Base-by-base conservation (phyloP, 805 yeast genomes). In the Lipomyces yamadae region DNA sequence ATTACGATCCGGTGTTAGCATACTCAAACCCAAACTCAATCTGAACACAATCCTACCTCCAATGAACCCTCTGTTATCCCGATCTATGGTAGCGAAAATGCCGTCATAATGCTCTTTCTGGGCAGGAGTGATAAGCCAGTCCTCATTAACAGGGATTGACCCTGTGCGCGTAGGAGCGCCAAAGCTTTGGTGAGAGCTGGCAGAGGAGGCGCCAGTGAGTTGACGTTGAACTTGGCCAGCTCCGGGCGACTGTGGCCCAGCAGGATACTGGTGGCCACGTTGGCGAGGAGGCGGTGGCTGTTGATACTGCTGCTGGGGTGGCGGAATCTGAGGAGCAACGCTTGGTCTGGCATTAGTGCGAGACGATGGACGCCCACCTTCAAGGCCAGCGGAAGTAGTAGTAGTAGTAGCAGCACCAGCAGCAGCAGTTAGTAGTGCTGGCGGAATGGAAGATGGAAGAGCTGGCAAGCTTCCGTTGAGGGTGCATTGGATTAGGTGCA, bases 401-500 rank as follows among this genome's bases (percentile, higher is more conserved):
- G 24, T 24, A 24, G 24, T 24, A 24, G 24, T 24, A 24, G 24
- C 24, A 24, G 24, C 24, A 24, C 24, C 24, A 24, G 24, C 24
- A 24, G 79, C 78, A 4, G 77, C 72, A 5, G 74, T 76, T 56
- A 69, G 68, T 11, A 77, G 73, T 3, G 75, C 66, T 2, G 75
- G 72, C 1, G 90, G 87, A 48, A 87, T 71, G 0, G 76, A 54
- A 5, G 78, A 69, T 6, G 91, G 88, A 73, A 92, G 80, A 60
- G 86, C 85, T 60, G 83, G 83, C 72, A 92, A 78, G 2, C 85
- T 72, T 52, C 92, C 90, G 73, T 86, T 85, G 74, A 92, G 81
- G 39, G 89, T 80, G 72, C 92, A 88, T 77, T 94, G 98, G 70
- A 95, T 91, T 75, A 95, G 83, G 78, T 91, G 96, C 99, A 95